Conservation (phyloP, 805 yeast genomes). For the Candida pini region DNA sequence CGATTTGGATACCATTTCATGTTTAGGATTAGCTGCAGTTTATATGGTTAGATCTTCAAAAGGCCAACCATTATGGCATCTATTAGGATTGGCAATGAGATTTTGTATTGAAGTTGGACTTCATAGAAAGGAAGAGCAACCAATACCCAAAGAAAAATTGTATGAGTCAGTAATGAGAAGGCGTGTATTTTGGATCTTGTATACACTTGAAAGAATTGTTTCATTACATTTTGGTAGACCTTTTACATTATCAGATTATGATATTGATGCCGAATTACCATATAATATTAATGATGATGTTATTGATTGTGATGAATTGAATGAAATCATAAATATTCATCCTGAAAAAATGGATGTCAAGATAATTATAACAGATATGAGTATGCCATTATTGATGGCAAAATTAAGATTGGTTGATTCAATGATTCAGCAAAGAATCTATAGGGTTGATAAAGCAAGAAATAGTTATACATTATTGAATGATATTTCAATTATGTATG, state of each 20-base stretch:
- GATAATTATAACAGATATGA: constrained; percentile 13
- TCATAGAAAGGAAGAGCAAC: constrained; percentile 11
- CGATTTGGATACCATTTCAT: constrained; percentile 13
- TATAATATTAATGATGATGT: constrained; percentile 17
- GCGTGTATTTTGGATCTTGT: constrained; percentile 44
- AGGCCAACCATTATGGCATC: constrained; percentile 19
- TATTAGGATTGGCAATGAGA: constrained; percentile 14
- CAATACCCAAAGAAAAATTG: constrained; percentile 9
- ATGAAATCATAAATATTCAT: constrained; percentile 14
- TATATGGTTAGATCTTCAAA: constrained; percentile 16
- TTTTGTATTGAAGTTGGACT: constrained; percentile 17
- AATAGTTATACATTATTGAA: constrained; percentile 6
- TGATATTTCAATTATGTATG: constrained; percentile 8
- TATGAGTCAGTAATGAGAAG: constrained; percentile 15
- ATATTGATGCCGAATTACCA: constrained; percentile 42
- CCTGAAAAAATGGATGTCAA: constrained; percentile 12
- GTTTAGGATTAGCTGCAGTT: constrained; percentile 10
- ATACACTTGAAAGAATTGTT: constrained; percentile 42
- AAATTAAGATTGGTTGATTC: constrained; percentile 17
- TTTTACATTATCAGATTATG: constrained; percentile 42
- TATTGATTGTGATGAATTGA: constrained; percentile 11
- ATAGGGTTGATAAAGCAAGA: constrained; percentile 15
- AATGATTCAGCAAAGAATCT: constrained; percentile 12
- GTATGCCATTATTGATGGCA: constrained; percentile 8
- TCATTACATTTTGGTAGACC: constrained; percentile 46